These are phyloP conservation scores for Gleditsia sinensis DNA, from an alignment of 306 rosid genomes.

Conservation along the genomic window DNA sequence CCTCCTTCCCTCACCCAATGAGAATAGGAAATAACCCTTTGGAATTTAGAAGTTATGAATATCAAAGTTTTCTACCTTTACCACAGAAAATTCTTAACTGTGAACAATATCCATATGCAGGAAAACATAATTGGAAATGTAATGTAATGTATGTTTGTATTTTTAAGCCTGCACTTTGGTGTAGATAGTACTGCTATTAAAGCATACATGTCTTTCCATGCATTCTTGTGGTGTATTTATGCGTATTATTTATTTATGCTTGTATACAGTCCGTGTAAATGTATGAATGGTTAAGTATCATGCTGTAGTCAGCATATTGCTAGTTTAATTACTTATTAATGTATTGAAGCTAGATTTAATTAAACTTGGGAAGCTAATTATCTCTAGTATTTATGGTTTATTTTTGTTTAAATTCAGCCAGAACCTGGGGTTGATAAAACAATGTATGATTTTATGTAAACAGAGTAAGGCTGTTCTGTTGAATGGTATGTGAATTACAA, in stretches of 20 bases:
- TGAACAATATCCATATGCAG: constrained; percentile 4
- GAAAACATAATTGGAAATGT: constrained; percentile 5
- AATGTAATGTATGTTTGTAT: background rate
- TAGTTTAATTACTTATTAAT: background rate
- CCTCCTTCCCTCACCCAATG: background rate
- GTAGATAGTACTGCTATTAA: background rate
- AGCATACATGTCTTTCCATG: background rate
- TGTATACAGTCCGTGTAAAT: background rate
- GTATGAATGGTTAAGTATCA: background rate
- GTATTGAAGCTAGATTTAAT: background rate
- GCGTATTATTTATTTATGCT: constrained; percentile 5
- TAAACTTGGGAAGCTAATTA: background rate
- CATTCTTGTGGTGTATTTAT: background rate
- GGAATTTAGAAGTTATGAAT: constrained; percentile 9
- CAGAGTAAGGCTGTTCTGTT: background rate
- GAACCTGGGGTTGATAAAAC: background rate
- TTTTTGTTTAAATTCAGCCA: background rate
- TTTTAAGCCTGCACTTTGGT: constrained; percentile 16
- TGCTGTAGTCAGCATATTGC: background rate
- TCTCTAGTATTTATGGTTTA: background rate
- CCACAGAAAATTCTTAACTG: background rate
- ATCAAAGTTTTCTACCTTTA: background rate
- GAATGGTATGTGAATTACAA: background rate
- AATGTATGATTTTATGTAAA: background rate
- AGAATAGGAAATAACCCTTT: background rate